phyloP scores from a whole-genome alignment of 2,329 filamentous ascomycete species.

The Clonostachys sp. region DNA sequence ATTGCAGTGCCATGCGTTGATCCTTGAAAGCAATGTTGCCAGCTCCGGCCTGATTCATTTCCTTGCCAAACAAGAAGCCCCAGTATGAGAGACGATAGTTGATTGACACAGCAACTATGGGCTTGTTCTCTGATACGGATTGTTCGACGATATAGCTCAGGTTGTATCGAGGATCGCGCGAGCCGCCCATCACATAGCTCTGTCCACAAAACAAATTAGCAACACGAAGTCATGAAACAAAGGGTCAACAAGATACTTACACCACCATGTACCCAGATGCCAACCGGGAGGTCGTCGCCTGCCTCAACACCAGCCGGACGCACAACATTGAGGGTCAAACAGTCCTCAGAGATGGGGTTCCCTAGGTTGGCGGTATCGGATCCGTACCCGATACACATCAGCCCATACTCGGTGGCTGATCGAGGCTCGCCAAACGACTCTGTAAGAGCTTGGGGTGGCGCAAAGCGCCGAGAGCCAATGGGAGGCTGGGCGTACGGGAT shows the following conservation, averaged over 20 bases:
- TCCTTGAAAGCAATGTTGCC: slow-evolving; percentile 42
- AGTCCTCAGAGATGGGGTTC: slow-evolving; percentile 42
- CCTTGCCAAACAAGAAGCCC: slow-evolving; percentile 45
- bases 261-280: slow-evolving; percentile 54
- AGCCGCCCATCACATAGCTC: slow-evolving; percentile 29
- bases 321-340: slow-evolving; percentile 35
- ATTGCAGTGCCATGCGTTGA: slow-evolving; percentile 21
- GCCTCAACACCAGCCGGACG: slow-evolving; percentile 27
- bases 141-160: slow-evolving; percentile 53
- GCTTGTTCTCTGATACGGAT: slow-evolving; percentile 43
- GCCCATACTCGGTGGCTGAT: slow-evolving; percentile 32
- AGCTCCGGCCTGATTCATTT: slow-evolving; percentile 33
- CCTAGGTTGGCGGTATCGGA: slow-evolving; percentile 9
- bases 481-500: slow-evolving; percentile 33
- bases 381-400: slow-evolving; percentile 41
- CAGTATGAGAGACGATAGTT: slow-evolving; percentile 50
- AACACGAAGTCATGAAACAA: slow-evolving; percentile 8
- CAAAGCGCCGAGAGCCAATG: slow-evolving; percentile 24
- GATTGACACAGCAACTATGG: slow-evolving; percentile 48
- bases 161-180: slow-evolving; percentile 51
- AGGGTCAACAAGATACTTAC: slow-evolving; percentile 17
- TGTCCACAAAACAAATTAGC: too few species aligned
- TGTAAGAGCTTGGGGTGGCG: slow-evolving; percentile 28
- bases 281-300: slow-evolving; percentile 44
- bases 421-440: slow-evolving; percentile 28